Evolutionary conservation across 768 basidiomycete genomes (phyloP), one percentile per base, ranked within the genome.

Genomic region (Psilocybe subaeruginosa): DNA sequence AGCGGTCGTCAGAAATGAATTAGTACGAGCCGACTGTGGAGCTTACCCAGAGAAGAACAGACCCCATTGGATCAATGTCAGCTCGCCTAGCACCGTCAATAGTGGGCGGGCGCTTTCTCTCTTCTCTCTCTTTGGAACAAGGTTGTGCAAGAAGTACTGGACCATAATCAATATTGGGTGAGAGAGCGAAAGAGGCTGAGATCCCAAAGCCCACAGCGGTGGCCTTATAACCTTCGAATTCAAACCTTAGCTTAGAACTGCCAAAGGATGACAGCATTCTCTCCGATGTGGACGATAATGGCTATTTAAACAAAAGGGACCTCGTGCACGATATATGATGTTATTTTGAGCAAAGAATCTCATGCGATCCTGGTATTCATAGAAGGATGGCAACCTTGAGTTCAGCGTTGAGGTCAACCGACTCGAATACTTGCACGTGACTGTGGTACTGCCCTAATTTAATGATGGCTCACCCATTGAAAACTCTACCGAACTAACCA

Each of bases 11-110:
- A 23, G 23, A 23, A 23, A 23, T 23, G 23, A 23, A 23, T 23
- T 2, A 23, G 23, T 23, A 23, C 23, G 23, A 23, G 23, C 23
- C 23, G 23, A 23, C 23, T 23, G n/a, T 8, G n/a, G 59, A 86
- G 75, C 86, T 81, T 66, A 85, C 84, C 88, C 86, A 46, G 81
- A 78, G 69, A 79, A 85, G 71, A 88, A 88, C 54, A 85, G 80
- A 4, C 81, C 81, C 77, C 81, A 83, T 64, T 89, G 86, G 3
- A 84, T 64, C 73, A 75, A 82, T 1, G 79, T 83, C 53, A 89
- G 66, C 11, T 68, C 66, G 16, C 54, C 57, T 50, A 89, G 68
- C 8, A 80, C 85, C 5, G 72, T 67, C 45, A 85, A 66, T 33
- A 86, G 62, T 2, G 83, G 79, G 41, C 78, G 70, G 43, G 77